A percentile compares a stretch with the other conserved stretches of the same genome.
These are phyloP conservation scores for Parasitella parasitica DNA, from an alignment of 371 early-diverging fungal genomes.

Conservation along the genomic window DNA sequence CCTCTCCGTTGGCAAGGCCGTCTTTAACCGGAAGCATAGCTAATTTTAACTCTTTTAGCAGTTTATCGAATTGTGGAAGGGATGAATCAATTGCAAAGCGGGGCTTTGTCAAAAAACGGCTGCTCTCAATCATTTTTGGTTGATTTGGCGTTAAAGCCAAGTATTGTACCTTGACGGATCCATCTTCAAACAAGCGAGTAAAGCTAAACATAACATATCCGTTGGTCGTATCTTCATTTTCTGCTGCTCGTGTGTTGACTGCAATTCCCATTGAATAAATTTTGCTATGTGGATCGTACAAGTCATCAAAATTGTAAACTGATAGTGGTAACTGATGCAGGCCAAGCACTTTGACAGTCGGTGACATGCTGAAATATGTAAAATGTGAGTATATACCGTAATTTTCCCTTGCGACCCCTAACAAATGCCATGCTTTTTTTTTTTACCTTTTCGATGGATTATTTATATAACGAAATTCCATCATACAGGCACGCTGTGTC, in stretches of 20 bases:
- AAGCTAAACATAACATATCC: background rate
- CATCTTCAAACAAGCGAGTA: constrained; percentile 20
- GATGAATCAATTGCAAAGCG: background rate
- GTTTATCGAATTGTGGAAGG: background rate
- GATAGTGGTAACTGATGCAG: constrained; percentile 3
- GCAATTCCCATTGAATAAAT: background rate
- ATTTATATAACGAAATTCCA: background rate
- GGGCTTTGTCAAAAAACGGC: background rate
- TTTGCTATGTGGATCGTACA: background rate
- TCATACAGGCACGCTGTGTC: background rate
- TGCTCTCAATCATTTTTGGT: background rate
- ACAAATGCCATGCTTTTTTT: too few relatives aligned
- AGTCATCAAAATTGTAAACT: background rate
- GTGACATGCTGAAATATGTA: background rate
- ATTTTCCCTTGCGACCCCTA: too few relatives aligned
- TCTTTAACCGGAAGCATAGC: background rate
- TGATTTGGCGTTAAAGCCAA: background rate
- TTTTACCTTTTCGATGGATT: background rate
- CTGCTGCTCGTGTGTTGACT: background rate
- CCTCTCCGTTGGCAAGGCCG: background rate
- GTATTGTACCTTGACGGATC: constrained; percentile 12
- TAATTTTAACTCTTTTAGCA: background rate
- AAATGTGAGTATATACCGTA: too few relatives aligned
- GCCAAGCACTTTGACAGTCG: background rate
- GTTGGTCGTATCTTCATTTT: background rate